phyloP scores from a whole-genome alignment of 805 yeast genomes.

The Myxozyma vanderwaltii region DNA sequence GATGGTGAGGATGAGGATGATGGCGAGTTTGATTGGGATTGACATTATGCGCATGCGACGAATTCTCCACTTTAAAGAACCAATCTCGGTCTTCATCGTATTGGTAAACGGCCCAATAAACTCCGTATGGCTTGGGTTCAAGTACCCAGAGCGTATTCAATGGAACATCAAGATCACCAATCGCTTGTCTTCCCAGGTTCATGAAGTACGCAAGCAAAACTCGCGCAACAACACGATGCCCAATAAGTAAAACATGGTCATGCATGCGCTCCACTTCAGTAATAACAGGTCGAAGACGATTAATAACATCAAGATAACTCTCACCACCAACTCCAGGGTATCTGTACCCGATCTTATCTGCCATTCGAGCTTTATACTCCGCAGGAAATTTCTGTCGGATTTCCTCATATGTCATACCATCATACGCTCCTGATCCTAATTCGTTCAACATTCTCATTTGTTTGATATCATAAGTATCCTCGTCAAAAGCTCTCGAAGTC shows the following conservation, averaged over 20 bases:
- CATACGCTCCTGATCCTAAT: constrained; percentile 88
- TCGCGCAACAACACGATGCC: constrained; percentile 90
- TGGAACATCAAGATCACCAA: constrained; percentile 91
- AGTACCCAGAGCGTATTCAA: constrained; percentile 85
- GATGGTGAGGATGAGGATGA: background rate
- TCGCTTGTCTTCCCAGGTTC: constrained; percentile 72
- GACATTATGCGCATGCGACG: background rate
- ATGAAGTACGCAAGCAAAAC: constrained; percentile 85
- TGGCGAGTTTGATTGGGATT: background rate
- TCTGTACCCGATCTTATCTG: constrained; percentile 79
- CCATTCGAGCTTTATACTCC: constrained; percentile 75
- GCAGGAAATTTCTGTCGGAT: constrained; percentile 71
- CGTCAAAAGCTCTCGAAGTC: constrained; percentile 76
- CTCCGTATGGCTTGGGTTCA: constrained; percentile 94
- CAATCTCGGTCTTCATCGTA: constrained; percentile 76
- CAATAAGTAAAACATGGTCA: constrained; percentile 77
- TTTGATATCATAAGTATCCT: constrained; percentile 71
- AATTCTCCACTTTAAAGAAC: constrained; percentile 64
- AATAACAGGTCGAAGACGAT: constrained; percentile 83
- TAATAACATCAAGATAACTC: constrained; percentile 89
- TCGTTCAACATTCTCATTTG: constrained; percentile 94
- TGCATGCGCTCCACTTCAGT: constrained; percentile 91
- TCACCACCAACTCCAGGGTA: constrained; percentile 99
- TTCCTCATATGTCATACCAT: constrained; percentile 89
- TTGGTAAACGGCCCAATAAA: constrained; percentile 87